A percentile compares a stretch with the other conserved stretches of the same genome.
Conservation (phyloP, 306 rosid genomes). For the Prunus armeniaca region DNA sequence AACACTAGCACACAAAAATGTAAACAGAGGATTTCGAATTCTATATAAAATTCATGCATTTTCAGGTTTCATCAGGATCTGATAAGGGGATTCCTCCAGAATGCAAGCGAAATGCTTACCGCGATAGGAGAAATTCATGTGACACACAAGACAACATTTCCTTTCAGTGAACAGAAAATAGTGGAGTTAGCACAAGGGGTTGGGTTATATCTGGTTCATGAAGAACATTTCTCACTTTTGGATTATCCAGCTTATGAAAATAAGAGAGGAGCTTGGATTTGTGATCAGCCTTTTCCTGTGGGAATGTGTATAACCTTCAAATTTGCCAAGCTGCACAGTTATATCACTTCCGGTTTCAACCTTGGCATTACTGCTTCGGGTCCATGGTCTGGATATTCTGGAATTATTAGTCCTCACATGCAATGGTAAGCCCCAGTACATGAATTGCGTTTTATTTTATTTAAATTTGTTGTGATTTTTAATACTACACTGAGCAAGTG, state of each 20-base stretch:
- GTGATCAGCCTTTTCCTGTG: conserved; percentile 20
- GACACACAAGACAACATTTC: conserved; percentile 37
- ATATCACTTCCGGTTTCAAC: not conserved
- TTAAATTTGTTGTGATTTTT: not conserved
- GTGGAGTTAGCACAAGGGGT: conserved; percentile 7
- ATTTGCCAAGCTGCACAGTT: not conserved
- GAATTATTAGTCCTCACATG: not conserved
- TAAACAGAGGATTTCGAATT: no score
- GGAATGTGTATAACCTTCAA: conserved; percentile 30
- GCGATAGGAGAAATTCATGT: conserved; percentile 36
- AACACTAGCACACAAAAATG: no score
- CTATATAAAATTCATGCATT: not conserved
- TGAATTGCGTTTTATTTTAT: not conserved
- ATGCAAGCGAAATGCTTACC: conserved; percentile 13
- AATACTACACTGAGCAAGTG: no score
- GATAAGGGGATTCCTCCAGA: conserved; percentile 28
- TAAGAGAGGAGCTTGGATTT: conserved; percentile 28
- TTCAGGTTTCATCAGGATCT: conserved; percentile 28
- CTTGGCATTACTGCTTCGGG: not conserved
- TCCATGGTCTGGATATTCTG: not conserved
- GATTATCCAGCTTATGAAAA: conserved; percentile 27
- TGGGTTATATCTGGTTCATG: not conserved
- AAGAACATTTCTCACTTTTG: not conserved
- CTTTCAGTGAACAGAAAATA: conserved; percentile 33
- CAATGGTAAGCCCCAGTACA: not conserved